phyloP scores from a whole-genome alignment of 805 yeast genomes.

The Ogataea ramenticola region DNA sequence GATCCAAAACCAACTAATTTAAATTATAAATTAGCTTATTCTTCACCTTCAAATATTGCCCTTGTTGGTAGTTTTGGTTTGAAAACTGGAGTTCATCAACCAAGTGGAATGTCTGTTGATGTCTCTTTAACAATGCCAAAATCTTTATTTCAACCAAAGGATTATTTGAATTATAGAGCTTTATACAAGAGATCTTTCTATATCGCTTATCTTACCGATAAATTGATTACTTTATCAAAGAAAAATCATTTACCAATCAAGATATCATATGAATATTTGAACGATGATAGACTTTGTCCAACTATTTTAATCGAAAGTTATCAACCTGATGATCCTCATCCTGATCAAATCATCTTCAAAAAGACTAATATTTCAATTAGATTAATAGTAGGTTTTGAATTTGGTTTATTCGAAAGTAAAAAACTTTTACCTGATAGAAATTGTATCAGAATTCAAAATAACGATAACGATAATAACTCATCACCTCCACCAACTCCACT shows the following conservation, averaged over 20 bases:
- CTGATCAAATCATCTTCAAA: slow-evolving; percentile 48
- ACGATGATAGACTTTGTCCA: slow-evolving; percentile 76
- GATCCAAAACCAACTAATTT: slow-evolving; percentile 75
- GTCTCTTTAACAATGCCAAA: slow-evolving; percentile 78
- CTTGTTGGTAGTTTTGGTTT: slow-evolving; percentile 87
- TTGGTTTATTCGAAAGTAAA: slow-evolving; percentile 61
- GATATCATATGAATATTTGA: slow-evolving; percentile 54
- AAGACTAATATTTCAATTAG: slow-evolving; percentile 68
- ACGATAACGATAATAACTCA: slow-evolving; percentile 24
- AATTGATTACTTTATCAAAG: slow-evolving; percentile 45
- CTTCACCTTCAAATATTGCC: slow-evolving; percentile 65
- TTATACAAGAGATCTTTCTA: slow-evolving; percentile 86
- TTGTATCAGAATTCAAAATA: slow-evolving; percentile 63
- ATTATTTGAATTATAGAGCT: slow-evolving; percentile 83
- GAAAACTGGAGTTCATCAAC: slow-evolving; percentile 67
- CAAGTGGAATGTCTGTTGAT: slow-evolving; percentile 62
- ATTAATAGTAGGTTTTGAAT: slow-evolving; percentile 66
- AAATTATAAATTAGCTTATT: slow-evolving; percentile 64
- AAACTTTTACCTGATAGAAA: slow-evolving; percentile 77
- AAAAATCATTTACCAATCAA: slow-evolving; percentile 55
- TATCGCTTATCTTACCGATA: slow-evolving; percentile 67
- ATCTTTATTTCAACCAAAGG: slow-evolving; percentile 72
- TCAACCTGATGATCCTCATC: slow-evolving; percentile 32
- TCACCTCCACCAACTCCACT: slow-evolving; percentile 68
- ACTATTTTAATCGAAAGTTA: slow-evolving; percentile 57